Conservation (phyloP, 2,329 filamentous ascomycete species). For the Sporothrix dimorphospora region DNA sequence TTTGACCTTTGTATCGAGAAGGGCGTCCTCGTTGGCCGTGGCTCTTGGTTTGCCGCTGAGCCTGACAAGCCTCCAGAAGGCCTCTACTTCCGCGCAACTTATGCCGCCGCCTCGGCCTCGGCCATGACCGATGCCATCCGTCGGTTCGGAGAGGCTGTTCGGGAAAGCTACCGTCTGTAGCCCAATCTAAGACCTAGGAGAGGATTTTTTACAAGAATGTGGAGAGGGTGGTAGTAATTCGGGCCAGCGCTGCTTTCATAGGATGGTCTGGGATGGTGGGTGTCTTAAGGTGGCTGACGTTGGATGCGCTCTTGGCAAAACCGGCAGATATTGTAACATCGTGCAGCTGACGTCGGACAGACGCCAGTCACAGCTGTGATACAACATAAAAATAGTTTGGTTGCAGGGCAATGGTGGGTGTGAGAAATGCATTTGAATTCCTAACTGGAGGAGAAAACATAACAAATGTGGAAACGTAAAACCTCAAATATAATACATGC, state of each 20-base stretch:
- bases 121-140: slow-evolving; percentile 73
- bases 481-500: neutral
- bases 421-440: neutral
- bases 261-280: neutral
- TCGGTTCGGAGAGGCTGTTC: slow-evolving; percentile 75
- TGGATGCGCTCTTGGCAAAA: neutral
- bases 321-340: neutral
- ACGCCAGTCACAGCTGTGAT: neutral
- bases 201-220: neutral
- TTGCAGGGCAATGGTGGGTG: neutral
- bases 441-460: neutral
- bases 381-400: neutral
- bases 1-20: slow-evolving; percentile 76
- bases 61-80: slow-evolving; percentile 60
- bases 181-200: neutral
- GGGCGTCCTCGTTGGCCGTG: slow-evolving; percentile 79
- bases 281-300: neutral
- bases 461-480: neutral
- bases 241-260: neutral
- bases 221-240: neutral
- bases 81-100: slow-evolving; percentile 89
- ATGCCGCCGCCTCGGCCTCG: slow-evolving; percentile 74
- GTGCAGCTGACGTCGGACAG: neutral
- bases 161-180: slow-evolving; percentile 54
- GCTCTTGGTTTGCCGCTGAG: slow-evolving; percentile 90